Evolutionary conservation across 2,329 filamentous ascomycete species (phyloP), one percentile per base, ranked within the genome.

Genomic region (Penicillium freii): DNA sequence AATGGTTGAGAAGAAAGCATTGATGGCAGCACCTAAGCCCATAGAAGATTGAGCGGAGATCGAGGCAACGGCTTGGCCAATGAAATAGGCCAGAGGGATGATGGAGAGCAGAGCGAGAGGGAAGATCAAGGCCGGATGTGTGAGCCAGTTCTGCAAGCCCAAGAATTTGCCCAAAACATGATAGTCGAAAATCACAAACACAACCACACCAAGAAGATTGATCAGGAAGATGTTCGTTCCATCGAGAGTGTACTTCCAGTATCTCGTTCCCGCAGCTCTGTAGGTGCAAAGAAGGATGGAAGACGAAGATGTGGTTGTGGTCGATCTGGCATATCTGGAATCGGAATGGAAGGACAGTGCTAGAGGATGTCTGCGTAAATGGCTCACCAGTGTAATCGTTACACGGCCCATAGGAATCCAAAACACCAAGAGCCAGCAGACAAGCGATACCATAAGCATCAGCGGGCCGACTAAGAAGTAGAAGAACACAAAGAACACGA

Each of bases 161-260:
- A 97, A 76, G 4, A 85, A 76, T 17, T 86, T 79, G 34, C 87
- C 83, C 27, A 99, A 80, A 25, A 99, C 81, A 58, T 87, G 87
- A 82, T 93, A 97, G 79, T 99, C 94, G 63, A 96, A 85, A 61
- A 99, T 95, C 69, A 93, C 90, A 71, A 99, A 97, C 25, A 90
- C 79, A n/a, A 99, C 94, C 19, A 99, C 85, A 13, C 86, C 89
- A 78, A 97, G 91, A 56, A 99, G 84, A 73, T 99, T 99, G 80
- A 99, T 97, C 64, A 99, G 85, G 78, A 99, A 97, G 71, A 99
- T 96, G 77, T 99, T 99, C 60, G 94, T 99, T 54, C 94, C 95
- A 71, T 99, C 94, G 57, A 99, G 82, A 4, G 94, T 99, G 77
- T 99, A 99, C 77, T 99, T 99, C 93, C 95, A 99, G 80, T 99